Conservation (phyloP, 768 basidiomycete genomes). For the Strobilomyces dryophilus region DNA sequence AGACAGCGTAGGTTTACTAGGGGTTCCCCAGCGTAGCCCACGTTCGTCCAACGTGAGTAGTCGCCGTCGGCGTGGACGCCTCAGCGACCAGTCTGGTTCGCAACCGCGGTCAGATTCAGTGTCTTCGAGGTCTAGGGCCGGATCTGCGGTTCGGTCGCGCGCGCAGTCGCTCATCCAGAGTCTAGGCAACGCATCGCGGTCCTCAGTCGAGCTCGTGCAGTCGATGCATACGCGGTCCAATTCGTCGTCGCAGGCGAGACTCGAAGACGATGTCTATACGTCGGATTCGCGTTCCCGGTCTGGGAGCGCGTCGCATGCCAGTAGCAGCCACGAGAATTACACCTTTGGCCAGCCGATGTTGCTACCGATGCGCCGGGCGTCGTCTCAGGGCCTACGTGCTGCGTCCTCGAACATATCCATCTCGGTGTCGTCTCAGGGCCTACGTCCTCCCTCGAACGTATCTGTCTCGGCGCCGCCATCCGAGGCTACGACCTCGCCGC, state of each 20-base stretch:
- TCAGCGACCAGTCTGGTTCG: slow-evolving; percentile 36
- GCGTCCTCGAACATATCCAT: slow-evolving; percentile 19
- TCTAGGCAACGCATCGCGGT: slow-evolving; percentile 56
- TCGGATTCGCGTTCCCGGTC: slow-evolving; percentile 35
- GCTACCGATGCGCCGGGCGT: slow-evolving; percentile 19
- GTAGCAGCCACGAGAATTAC: slow-evolving; percentile 59
- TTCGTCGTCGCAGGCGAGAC: slow-evolving; percentile 55
- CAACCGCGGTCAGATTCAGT: slow-evolving; percentile 25
- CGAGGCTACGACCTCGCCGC: slow-evolving; percentile 20
- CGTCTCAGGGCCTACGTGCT: slow-evolving; percentile 18
- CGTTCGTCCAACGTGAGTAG: slow-evolving; percentile 38
- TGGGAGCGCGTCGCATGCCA: slow-evolving; percentile 42
- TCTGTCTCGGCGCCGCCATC: slow-evolving; percentile 10
- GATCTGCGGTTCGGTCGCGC: slow-evolving; percentile 55
- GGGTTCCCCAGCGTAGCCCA: slow-evolving; percentile 47
- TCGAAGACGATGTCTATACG: slow-evolving; percentile 50
- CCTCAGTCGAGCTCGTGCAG: slow-evolving; percentile 55
- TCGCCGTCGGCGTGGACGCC: slow-evolving; percentile 30
- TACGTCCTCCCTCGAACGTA: too few relatives aligned
- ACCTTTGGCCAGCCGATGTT: slow-evolving; percentile 66
- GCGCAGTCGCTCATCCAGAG: slow-evolving; percentile 66
- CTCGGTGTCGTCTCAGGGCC: slow-evolving; percentile 2
- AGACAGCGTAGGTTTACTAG: slow-evolving; percentile 55
- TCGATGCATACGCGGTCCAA: slow-evolving; percentile 51
- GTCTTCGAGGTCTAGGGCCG: slow-evolving; percentile 40